phyloP scores from a whole-genome alignment of 139 green algal species.

The Chlorokybus atmophyticus region DNA sequence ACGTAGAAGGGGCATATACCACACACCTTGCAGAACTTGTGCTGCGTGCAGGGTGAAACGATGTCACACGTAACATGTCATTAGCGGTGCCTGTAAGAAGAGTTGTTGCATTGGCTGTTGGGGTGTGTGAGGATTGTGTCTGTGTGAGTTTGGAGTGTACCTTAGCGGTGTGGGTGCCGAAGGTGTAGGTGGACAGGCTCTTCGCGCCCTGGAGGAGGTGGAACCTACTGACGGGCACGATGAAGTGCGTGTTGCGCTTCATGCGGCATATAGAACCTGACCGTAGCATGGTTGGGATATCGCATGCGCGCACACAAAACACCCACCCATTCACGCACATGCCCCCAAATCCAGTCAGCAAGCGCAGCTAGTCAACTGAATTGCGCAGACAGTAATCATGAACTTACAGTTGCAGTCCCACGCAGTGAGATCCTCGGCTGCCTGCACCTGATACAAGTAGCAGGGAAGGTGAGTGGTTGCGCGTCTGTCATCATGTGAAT shows the following conservation, averaged over 20 bases:
- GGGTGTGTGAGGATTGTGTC: too few relatives aligned
- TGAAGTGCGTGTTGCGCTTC: slow-evolving; percentile 38
- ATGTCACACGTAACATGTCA: too few relatives aligned
- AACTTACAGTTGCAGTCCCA: slow-evolving; percentile 44
- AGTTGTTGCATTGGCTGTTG: too few relatives aligned
- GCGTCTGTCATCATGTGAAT: not conserved
- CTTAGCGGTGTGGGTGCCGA: slow-evolving; percentile 27
- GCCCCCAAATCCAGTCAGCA: too few relatives aligned
- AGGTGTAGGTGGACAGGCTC: slow-evolving; percentile 30
- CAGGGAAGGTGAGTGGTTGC: not conserved
- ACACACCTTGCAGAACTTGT: slow-evolving; percentile 36
- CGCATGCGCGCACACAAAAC: too few relatives aligned
- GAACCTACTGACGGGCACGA: slow-evolving; percentile 30
- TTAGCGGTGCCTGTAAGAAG: too few relatives aligned
- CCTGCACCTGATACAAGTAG: slow-evolving; percentile 20
- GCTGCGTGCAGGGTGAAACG: not conserved
- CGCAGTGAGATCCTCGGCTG: slow-evolving; percentile 8
- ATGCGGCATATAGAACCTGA: slow-evolving; percentile 40
- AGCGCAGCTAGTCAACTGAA: too few relatives aligned
- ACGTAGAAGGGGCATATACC: slow-evolving; percentile 31
- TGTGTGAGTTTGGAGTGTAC: too few relatives aligned
- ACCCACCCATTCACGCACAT: too few relatives aligned
- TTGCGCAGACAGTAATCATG: too few relatives aligned
- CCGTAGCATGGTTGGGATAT: too few relatives aligned
- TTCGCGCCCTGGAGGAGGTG: slow-evolving; percentile 17